Conservation (phyloP, 768 basidiomycete genomes). For the Hygrophorus russula region DNA sequence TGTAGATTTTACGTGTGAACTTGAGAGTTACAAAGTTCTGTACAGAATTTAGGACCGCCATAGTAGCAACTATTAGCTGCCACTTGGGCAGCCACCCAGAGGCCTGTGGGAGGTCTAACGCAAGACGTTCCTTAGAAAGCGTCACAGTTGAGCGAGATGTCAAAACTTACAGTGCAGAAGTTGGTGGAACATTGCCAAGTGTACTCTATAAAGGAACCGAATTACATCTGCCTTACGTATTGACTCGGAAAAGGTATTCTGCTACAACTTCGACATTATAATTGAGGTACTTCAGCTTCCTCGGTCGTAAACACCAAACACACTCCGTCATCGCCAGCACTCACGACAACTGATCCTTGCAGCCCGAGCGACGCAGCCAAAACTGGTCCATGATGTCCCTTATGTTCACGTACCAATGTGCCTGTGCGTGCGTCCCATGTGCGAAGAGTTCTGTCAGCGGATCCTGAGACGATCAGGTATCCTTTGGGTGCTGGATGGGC, state of each 20-base stretch:
- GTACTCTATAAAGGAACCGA: too few species aligned
- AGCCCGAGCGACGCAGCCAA: slow-evolving; percentile 65
- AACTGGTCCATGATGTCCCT: slow-evolving; percentile 71
- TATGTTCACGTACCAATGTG: slow-evolving; percentile 62
- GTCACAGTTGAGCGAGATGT: neutral
- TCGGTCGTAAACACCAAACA: slow-evolving; percentile 78
- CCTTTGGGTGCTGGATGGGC: slow-evolving; percentile 64
- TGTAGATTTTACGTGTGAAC: slow-evolving; percentile 72
- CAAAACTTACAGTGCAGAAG: slow-evolving; percentile 2
- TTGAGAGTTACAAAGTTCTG: slow-evolving; percentile 76
- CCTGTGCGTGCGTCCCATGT: slow-evolving; percentile 95
- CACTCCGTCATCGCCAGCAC: slow-evolving; percentile 83
- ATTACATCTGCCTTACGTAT: too few species aligned
- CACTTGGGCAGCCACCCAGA: slow-evolving; percentile 75
- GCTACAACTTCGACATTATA: too few species aligned
- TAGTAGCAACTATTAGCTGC: slow-evolving; percentile 72
- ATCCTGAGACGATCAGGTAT: slow-evolving; percentile 74
- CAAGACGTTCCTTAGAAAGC: slow-evolving; percentile 2
- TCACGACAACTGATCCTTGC: slow-evolving; percentile 64
- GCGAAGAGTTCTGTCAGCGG: slow-evolving; percentile 75
- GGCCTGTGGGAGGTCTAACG: slow-evolving; percentile 49
- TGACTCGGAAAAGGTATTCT: too few species aligned
- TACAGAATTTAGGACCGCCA: slow-evolving; percentile 75
- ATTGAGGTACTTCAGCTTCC: too few species aligned
- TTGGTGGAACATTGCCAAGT: too few species aligned